A percentile compares a stretch with the other conserved stretches of the same genome.
Evolutionary conservation across 1,139 yeast species (phyloP).

Genomic region (Yamadazyma atmosphaerica): DNA sequence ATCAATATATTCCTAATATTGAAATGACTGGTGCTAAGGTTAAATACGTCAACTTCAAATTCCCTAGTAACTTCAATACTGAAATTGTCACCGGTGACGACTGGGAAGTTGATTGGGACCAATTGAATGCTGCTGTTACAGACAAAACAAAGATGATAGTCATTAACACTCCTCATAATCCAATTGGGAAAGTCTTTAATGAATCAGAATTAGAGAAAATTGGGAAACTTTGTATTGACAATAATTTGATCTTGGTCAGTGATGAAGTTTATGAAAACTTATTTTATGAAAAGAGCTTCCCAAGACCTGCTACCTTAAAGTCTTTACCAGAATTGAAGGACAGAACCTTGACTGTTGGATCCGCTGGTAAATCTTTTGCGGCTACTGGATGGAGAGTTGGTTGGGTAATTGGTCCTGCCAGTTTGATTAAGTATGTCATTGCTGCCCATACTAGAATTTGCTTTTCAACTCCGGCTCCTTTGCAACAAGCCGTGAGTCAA

Average conservation of each 20-base stretch:
- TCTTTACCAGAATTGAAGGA: conserved; percentile 69
- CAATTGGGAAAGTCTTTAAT: conserved; percentile 87
- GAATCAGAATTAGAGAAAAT: conserved; percentile 68
- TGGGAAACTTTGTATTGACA: conserved; percentile 79
- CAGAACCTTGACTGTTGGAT: conserved; percentile 86
- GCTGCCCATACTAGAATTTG: conserved; percentile 94
- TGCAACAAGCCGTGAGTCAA: conserved; percentile 87
- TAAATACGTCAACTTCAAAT: conserved; percentile 79
- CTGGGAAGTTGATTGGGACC: conserved; percentile 83
- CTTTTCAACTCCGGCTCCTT: conserved; percentile 87
- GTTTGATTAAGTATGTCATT: conserved; percentile 74
- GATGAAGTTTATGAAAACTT: conserved; percentile 96
- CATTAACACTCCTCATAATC: conserved; percentile 93
- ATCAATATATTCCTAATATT: conserved; percentile 91
- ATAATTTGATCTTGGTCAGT: conserved; percentile 77
- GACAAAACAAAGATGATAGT: conserved; percentile 81
- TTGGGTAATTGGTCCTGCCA: conserved; percentile 88
- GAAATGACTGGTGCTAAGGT: conserved; percentile 92
- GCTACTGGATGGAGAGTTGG: conserved; percentile 99
- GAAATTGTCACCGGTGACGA: conserved; percentile 75
- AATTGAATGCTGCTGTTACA: conserved; percentile 67
- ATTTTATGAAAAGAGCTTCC: conserved; percentile 65
- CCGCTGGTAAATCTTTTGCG: conserved; percentile 96
- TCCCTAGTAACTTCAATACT: conserved; percentile 71
- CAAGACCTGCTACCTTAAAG: conserved; percentile 79